Evolutionary conservation across 2,329 filamentous ascomycete species (phyloP), one percentile per base, ranked within the genome.

Genomic region (Stagonosporopsis rhizophila): DNA sequence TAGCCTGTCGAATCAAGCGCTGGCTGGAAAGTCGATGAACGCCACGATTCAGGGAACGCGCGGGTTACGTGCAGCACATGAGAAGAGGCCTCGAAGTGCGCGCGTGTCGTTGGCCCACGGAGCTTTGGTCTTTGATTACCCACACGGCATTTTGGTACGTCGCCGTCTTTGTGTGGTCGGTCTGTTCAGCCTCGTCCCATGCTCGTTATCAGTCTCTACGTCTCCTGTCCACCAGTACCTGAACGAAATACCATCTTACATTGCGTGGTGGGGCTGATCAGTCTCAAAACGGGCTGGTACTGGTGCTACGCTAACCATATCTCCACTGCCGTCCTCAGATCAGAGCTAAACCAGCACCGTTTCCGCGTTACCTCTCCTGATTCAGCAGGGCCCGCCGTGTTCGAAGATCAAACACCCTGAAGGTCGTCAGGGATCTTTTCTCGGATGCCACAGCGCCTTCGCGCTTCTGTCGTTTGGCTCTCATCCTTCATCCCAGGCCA

Each of bases 31-130:
- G 41, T 58, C 61, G 58, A 58, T 59, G 44, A 56, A 56, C 67
- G 69, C 72, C 72, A 68, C 66, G 39, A 59, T 61, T 70, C 71
- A 72, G 68, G 68, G 67, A 69, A 47, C 65, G 56, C 61, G 65
- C 70, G 66, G 66, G 66, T 71, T 61, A 66, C 62, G 58, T 69
- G 66, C 66, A 67, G 66, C 56, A 56, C 38, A 38, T 42, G 42
- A 44, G 42, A 41, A 39, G n/a, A 32, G 47, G 53, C 48, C 47
- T 48, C 53, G 32, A 56, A 52, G 37, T 52, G 42, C 38, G 48
- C 56, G 51, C 44, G 58, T 61, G 58, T 62, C 64, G 68, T 64
- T 67, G 65, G 64, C 42, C 32, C 42, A 44, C 44, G 25, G 38
- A 34, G 20, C 30, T 46, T 34, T 54, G 52, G 38, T 40, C 57